Evolutionary conservation across 75 land plant genomes (phyloP), one percentile per base, ranked within the genome.

Genomic region (Pseudotsuga menziesii): DNA sequence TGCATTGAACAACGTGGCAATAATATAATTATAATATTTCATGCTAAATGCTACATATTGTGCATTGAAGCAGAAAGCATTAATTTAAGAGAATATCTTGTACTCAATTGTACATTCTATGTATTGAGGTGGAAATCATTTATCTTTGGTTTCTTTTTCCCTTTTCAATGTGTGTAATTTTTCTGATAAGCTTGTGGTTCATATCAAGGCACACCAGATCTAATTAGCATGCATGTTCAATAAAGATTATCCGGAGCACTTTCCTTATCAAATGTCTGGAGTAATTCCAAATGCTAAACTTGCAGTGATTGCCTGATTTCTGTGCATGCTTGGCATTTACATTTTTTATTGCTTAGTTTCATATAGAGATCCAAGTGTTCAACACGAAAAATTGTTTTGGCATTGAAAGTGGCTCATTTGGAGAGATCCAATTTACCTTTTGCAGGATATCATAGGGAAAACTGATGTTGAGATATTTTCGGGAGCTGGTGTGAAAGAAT

Each of bases 361-460:
- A 75, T 58, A 64, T 75, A 25, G 4, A 62, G 26, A 9, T 48
- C 11, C 2, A 58, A 74, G 36, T 58, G 14, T 0, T 74, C 17
- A 25, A 32, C 61, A 58, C 20, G 23, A 29, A 48, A 48, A 48
- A 48, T 48, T 48, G 54, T 48, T 48, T 48, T 48, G 54, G 11
- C 54, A 74, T 74, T 14, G 16, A 48, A 61, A 19, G 36, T 74
- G 12, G 27, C 58, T 15, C 61, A 19, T 58, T 25, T 52, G 32
- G 35, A 29, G 71, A 74, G 57, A 41, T 32, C 4, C 67, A 58
- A 58, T 58, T 32, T 57, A 27, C 44, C 5, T 55, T 67, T 83
- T 80, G 27, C 90, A 94, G 97, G 97, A 94, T 25, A 87, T 94
- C 48, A 86, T 94, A 75, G 97, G 97, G 35, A 94, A 83, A 83